Evolutionary conservation across 2,329 filamentous ascomycete species (phyloP).

Genomic region (Penicillium griseofulvum): DNA sequence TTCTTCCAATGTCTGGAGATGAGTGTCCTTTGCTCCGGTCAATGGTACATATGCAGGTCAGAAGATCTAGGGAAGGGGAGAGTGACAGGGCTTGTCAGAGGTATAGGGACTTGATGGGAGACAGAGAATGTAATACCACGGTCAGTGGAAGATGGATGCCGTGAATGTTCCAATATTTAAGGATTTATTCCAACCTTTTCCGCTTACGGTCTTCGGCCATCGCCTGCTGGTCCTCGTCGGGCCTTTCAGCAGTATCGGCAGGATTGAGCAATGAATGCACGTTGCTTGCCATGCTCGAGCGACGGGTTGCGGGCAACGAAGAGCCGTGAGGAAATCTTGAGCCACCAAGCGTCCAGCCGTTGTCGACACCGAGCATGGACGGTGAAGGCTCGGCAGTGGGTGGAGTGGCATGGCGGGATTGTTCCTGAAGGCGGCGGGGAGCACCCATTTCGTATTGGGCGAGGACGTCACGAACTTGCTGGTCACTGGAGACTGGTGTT

Average conservation of each 20-base stretch:
- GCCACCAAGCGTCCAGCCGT: conserved; percentile 56
- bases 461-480: conserved; percentile 61
- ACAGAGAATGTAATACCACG: neutral
- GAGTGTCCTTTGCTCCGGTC: conserved; percentile 6
- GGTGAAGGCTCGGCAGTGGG: conserved; percentile 51
- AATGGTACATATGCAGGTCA: conserved; percentile 16
- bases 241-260: conserved; percentile 64
- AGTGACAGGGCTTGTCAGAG: conserved; percentile 1
- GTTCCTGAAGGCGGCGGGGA: conserved; percentile 47
- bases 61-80: neutral
- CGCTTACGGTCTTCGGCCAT: conserved; percentile 61
- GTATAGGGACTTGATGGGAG: neutral
- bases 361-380: conserved; percentile 52
- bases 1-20: conserved; percentile 6
- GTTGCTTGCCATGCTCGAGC: conserved; percentile 70
- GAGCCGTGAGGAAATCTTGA: conserved; percentile 40
- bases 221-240: conserved; percentile 59
- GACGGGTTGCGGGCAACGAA: conserved; percentile 59
- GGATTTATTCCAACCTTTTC: conserved; percentile 52
- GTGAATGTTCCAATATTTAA: neutral
- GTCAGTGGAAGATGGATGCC: neutral
- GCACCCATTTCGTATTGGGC: conserved; percentile 65
- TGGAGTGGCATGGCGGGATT: conserved; percentile 55
- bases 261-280: conserved; percentile 67
- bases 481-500: conserved; percentile 53